Evolutionary conservation across 306 rosid species (phyloP).

Genomic region (Quercus bicolor): DNA sequence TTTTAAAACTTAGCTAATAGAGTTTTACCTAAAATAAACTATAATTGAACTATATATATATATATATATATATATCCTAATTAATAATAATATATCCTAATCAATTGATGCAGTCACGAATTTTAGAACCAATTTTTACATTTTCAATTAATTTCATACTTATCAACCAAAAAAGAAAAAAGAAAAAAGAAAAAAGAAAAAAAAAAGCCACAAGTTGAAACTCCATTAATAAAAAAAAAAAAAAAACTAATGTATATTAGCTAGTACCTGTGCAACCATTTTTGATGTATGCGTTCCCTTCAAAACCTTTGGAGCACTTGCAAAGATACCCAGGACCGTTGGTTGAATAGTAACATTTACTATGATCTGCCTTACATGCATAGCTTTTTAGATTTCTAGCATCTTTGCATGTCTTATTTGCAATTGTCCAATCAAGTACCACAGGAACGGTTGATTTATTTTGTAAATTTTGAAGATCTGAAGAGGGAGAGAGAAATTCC

Average conservation of each 20-base stretch:
- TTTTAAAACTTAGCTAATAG: no score
- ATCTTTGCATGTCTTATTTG: constrained; percentile 17
- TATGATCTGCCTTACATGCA: not conserved
- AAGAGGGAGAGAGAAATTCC: accelerated
- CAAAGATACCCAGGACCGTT: constrained; percentile 28
- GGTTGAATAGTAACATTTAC: not conserved
- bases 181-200: no score
- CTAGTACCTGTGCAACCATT: constrained; percentile 28
- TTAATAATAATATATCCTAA: no score
- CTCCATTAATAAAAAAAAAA: not conserved
- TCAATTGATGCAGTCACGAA: not conserved
- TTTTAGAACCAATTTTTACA: no score
- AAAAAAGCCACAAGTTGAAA: no score
- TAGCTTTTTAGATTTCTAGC: no score
- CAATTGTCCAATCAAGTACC: constrained; percentile 40
- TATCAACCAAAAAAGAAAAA: no score
- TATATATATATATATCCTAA: no score
- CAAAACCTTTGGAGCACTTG: constrained; percentile 26
- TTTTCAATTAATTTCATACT: no score
- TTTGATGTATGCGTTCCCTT: constrained; percentile 38
- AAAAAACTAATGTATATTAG: not conserved
- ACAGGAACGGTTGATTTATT: not conserved
- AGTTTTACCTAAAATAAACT: no score
- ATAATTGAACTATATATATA: no score
- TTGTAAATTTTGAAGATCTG: not conserved